Evolutionary conservation across 148 eudicot species (phyloP).

Genomic region (Fagopyrum homotropicum): DNA sequence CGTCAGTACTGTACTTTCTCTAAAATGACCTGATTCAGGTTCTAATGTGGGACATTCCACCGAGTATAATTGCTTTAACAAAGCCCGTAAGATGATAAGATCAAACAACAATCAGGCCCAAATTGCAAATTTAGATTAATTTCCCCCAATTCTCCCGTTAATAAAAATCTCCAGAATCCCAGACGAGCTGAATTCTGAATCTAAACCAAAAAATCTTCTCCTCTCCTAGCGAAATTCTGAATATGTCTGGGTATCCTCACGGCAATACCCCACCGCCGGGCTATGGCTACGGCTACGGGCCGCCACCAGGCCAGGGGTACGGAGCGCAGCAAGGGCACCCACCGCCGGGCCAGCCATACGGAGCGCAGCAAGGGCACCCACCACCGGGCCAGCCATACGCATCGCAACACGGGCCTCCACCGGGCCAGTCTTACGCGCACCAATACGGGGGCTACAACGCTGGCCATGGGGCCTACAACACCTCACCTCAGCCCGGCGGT

Average conservation of each 20-base stretch:
- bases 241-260: conserved; percentile 9
- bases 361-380: background rate
- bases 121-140: too few relatives aligned
- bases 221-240: background rate
- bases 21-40: too few relatives aligned
- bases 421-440: too few relatives aligned
- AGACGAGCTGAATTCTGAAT: background rate
- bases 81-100: too few relatives aligned
- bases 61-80: too few relatives aligned
- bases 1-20: too few relatives aligned
- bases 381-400: background rate
- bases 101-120: too few relatives aligned
- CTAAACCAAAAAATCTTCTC: background rate
- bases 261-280: background rate
- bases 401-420: background rate
- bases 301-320: background rate
- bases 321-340: background rate
- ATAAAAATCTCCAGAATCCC: background rate
- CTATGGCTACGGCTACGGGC: conserved; percentile 6
- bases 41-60: too few relatives aligned
- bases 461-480: too few relatives aligned
- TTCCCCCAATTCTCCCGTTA: too few relatives aligned
- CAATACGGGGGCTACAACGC: too few relatives aligned
- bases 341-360: background rate
- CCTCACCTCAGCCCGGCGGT: too few relatives aligned